Base-by-base conservation (phyloP, 2,329 filamentous ascomycete species). In the Clonostachys rosea region DNA sequence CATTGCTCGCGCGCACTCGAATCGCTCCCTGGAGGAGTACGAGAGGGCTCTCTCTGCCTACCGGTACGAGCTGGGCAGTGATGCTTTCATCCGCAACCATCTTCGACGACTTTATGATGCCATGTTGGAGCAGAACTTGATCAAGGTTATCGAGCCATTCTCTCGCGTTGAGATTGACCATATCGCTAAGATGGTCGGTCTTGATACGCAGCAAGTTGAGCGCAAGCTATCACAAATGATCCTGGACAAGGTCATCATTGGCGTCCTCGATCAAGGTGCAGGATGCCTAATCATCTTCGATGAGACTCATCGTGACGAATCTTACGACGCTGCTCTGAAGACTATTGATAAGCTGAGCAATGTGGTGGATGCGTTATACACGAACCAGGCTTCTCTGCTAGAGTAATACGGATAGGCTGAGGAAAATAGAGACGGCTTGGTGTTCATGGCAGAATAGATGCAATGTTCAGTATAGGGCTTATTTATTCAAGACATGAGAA, bases 201-300 rank as follows among this genome's bases (percentile, higher is more conserved):
- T 99, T 52, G 94, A 97, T 67, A 95, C 89, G 24, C 86, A 90
- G 68, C 92, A 97, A 74, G 94, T 99, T 50, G 95, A 99, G 81
- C 84, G 91, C 59, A 99, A 99, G 79, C 79, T 99, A 53, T 95
- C 89, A 42, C 95, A 99, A 78, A 99, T 99, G 95, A 99, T 99
- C 62, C 79, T 99, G 50, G 94, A 99, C 75, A 96, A 96, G 78
- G 90, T 97, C 60, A 97, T 99, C 63, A 90, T 96, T 57, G 94
- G 95, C 50, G 94, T 99, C 47, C 74, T 99, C 57, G 94, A 99
- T 67, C 94, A 99, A 71, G 94, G 94, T 44, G 89, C 91, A n/a
- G 92, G 92, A 37, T 97, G 95, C 68, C 78, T 99, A 65, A 96
- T 96, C 68, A 90, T 99, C 58, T 99, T 86, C 62, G 94, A 99